These are phyloP conservation scores for Mucor ambiguus DNA, from an alignment of 371 early-diverging fungal species.

Conservation along the genomic window DNA sequence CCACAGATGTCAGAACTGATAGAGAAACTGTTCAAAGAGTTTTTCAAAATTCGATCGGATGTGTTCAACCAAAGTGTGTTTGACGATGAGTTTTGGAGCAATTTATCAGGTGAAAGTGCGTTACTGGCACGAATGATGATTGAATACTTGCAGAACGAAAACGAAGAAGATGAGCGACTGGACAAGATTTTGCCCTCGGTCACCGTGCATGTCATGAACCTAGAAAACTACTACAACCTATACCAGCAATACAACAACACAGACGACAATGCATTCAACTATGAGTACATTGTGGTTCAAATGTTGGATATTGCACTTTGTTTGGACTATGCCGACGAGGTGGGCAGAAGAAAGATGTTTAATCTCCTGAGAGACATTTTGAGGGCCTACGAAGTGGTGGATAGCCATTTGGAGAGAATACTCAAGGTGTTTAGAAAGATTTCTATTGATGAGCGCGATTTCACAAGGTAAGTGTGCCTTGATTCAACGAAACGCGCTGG, in stretches of 20 bases:
- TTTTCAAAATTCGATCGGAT: slow-evolving; percentile 68
- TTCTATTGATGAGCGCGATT: slow-evolving; percentile 83
- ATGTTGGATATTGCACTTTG: slow-evolving; percentile 73
- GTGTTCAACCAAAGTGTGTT: slow-evolving; percentile 61
- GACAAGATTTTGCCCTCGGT: slow-evolving; percentile 79
- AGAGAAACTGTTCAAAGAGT: slow-evolving; percentile 67
- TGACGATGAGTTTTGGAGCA: slow-evolving; percentile 76
- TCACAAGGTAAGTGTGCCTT: slow-evolving; percentile 58
- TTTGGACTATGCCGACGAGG: slow-evolving; percentile 88
- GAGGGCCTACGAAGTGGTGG: slow-evolving; percentile 68
- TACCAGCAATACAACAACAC: slow-evolving; percentile 29
- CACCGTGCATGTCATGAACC: slow-evolving; percentile 67
- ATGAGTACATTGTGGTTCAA: slow-evolving; percentile 79
- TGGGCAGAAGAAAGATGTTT: slow-evolving; percentile 82
- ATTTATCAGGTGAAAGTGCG: slow-evolving; percentile 76
- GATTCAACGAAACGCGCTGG: background rate
- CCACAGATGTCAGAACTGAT: slow-evolving; percentile 71
- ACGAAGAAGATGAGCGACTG: slow-evolving; percentile 57
- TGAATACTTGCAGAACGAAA: slow-evolving; percentile 53
- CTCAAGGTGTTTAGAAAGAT: slow-evolving; percentile 74
- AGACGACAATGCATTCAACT: slow-evolving; percentile 6
- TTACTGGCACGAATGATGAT: slow-evolving; percentile 72
- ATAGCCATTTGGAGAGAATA: slow-evolving; percentile 69
- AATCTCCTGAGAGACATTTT: slow-evolving; percentile 77
- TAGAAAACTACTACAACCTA: slow-evolving; percentile 66